These are phyloP conservation scores for Boletus tylopilopsis DNA, from an alignment of 768 basidiomycete genomes.

Conservation along the genomic window DNA sequence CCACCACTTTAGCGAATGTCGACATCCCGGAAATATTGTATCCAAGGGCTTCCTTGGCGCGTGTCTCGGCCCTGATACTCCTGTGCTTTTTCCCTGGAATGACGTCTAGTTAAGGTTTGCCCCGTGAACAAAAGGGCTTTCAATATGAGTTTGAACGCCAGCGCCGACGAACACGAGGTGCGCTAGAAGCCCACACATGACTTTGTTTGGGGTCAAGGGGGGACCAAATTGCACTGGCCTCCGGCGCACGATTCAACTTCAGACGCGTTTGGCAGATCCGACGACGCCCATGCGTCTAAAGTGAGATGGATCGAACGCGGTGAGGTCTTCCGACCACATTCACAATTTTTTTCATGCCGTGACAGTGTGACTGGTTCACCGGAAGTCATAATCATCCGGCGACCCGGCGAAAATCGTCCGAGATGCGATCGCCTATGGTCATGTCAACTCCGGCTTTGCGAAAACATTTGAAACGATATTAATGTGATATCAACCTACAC, in stretches of 20 bases:
- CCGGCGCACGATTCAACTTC: too few relatives aligned
- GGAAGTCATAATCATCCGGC: neutral
- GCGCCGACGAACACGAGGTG: slow-evolving; percentile 23
- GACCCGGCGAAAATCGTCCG: slow-evolving; percentile 6
- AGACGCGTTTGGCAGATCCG: too few relatives aligned
- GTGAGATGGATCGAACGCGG: too few relatives aligned
- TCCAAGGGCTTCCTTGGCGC: slow-evolving; percentile 13
- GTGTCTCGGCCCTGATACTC: slow-evolving; percentile 1
- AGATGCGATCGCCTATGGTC: neutral
- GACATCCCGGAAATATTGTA: slow-evolving; percentile 9
- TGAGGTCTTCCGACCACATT: too few relatives aligned
- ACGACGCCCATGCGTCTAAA: too few relatives aligned
- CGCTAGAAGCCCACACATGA: slow-evolving; percentile 25
- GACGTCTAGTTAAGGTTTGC: slow-evolving; percentile 21
- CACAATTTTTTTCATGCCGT: neutral
- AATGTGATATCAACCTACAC: too few relatives aligned
- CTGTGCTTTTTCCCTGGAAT: slow-evolving; percentile 12
- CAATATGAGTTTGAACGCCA: slow-evolving; percentile 3
- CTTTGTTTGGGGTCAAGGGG: slow-evolving; percentile 23
- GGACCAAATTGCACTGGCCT: neutral
- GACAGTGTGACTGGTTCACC: neutral
- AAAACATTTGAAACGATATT: neutral
- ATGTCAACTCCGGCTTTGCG: slow-evolving; percentile 1
- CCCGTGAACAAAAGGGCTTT: slow-evolving; percentile 11
- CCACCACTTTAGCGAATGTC: slow-evolving; percentile 12